A percentile compares a stretch with the other conserved stretches of the same genome.
Conservation (phyloP, 2,329 filamentous ascomycete species). For the Cladosporium cucumerinum region DNA sequence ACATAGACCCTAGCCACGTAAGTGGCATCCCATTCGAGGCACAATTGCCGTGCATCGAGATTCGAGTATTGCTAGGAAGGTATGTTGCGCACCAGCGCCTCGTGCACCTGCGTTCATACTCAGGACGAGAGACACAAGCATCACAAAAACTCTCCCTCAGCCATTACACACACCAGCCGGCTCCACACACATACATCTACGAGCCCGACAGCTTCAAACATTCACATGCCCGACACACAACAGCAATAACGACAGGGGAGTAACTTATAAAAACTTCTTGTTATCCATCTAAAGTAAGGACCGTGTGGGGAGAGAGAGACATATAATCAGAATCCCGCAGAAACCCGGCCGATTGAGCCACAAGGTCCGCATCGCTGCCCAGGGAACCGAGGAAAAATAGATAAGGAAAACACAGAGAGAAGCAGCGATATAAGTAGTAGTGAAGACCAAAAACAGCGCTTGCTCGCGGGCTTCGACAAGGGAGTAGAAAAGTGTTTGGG, state of each 20-base stretch:
- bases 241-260: too few species aligned
- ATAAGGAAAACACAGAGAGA: background rate
- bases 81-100: too few species aligned
- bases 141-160: background rate
- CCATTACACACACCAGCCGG: background rate
- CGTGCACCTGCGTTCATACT: too few species aligned
- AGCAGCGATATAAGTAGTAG: background rate
- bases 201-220: background rate
- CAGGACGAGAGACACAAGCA: background rate
- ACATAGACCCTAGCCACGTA: background rate
- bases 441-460: background rate
- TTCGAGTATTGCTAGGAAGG: background rate
- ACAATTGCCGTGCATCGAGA: conserved; percentile 3
- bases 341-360: conserved; percentile 14
- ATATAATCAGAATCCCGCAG: conserved; percentile 5
- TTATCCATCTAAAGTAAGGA: conserved; percentile 7
- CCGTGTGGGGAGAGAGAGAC: background rate
- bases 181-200: background rate
- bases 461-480: background rate
- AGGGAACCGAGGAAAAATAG: background rate
- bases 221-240: background rate
- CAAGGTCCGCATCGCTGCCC: conserved; percentile 12
- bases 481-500: background rate
- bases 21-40: background rate
- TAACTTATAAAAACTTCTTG: background rate